Conservation (phyloP, 495 filamentous ascomycete genomes). For the Aspergillus taichungensis region DNA sequence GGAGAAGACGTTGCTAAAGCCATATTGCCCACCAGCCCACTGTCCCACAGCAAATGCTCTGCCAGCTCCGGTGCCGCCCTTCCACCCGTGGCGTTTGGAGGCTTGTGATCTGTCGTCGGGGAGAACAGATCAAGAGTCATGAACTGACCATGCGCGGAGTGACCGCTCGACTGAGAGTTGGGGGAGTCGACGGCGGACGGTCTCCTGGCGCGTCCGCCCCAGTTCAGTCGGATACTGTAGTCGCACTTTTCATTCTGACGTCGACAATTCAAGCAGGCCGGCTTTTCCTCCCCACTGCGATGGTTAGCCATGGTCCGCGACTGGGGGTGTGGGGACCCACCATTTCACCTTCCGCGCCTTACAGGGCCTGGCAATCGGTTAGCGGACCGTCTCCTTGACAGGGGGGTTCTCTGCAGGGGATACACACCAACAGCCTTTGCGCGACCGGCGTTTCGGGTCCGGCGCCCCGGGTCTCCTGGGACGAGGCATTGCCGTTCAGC, state of each 20-base stretch:
- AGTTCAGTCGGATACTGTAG: constrained; percentile 78
- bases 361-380: constrained; percentile 52
- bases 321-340: constrained; percentile 19
- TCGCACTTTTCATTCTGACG: constrained; percentile 72
- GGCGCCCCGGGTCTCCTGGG: constrained; percentile 56
- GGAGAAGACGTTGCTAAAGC: constrained; percentile 13
- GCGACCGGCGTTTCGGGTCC: constrained; percentile 62
- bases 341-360: constrained; percentile 85
- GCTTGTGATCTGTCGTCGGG: constrained; percentile 1
- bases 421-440: constrained; percentile 79
- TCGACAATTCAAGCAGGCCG: constrained; percentile 67
- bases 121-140: constrained; percentile 6
- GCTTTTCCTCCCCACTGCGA: constrained; percentile 63
- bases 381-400: constrained; percentile 2
- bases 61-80: constrained; percentile 3
- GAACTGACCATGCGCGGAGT: constrained; percentile 12
- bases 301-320: too few relatives aligned
- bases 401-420: not conserved
- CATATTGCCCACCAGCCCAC: constrained; percentile 7
- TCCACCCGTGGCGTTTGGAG: constrained; percentile 2
- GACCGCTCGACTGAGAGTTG: constrained; percentile 24
- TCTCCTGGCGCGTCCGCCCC: constrained; percentile 59
- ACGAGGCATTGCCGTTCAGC: constrained; percentile 50
- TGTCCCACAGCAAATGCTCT: constrained; percentile 11
- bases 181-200: constrained; percentile 31